phyloP scores from a whole-genome alignment of 352 stramenopile genomes.

The Pythium sp. region DNA sequence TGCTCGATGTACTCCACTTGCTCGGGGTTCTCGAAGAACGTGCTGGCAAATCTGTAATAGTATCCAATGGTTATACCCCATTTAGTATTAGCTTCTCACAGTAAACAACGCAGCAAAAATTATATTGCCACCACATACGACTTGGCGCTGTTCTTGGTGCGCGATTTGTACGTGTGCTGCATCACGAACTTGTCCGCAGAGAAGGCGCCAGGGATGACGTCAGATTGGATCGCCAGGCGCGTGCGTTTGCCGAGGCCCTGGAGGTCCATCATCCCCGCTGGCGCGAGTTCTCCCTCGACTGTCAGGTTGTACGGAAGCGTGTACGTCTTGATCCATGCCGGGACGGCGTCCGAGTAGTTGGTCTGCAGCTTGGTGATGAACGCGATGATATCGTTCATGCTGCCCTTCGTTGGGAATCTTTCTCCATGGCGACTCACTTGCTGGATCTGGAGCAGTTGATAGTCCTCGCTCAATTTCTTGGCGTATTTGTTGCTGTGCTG shows the following conservation, averaged over 20 bases:
- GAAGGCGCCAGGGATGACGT: constrained; percentile 22
- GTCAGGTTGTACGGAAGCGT: constrained; percentile 54
- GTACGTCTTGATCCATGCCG: constrained; percentile 55
- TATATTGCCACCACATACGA: constrained; percentile 28
- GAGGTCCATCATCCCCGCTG: constrained; percentile 38
- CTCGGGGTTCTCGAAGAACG: constrained; percentile 52
- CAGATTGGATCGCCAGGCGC: constrained; percentile 17
- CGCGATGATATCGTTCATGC: constrained; percentile 44
- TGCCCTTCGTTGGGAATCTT: constrained; percentile 49
- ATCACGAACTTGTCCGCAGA: constrained; percentile 35
- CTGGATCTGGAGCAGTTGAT: constrained; percentile 44
- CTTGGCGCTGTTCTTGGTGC: constrained; percentile 51
- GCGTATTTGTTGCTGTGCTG: neutral
- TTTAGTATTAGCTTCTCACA: neutral
- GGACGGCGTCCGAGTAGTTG: constrained; percentile 37
- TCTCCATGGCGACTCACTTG: constrained; percentile 55
- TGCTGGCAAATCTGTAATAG: constrained; percentile 36
- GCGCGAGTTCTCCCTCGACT: constrained; percentile 41
- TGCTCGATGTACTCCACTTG: constrained; percentile 47
- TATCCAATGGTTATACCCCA: neutral
- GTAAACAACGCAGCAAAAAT: neutral
- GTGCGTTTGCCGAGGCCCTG: constrained; percentile 31
- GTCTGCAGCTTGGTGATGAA: constrained; percentile 46
- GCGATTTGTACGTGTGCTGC: constrained; percentile 56
- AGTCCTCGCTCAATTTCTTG: neutral